These are phyloP conservation scores for Flaveria linearis DNA, from an alignment of 129 eudicot genomes.

Conservation along the genomic window DNA sequence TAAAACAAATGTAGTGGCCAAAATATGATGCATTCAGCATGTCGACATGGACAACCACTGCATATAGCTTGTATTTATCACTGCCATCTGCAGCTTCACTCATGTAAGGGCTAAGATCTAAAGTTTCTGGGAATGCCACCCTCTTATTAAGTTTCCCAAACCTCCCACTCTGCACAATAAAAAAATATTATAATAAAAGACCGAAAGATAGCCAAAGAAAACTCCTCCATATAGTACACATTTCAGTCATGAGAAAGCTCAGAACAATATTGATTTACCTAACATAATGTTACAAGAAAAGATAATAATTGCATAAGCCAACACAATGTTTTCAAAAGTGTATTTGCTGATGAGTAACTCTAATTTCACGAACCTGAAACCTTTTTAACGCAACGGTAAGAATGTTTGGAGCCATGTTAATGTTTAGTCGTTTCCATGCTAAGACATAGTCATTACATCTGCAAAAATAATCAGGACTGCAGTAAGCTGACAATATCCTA, in stretches of 20 bases:
- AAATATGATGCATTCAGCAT: slow-evolving; percentile 94
- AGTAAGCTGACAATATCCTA: slow-evolving; percentile 21
- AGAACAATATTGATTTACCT: background rate
- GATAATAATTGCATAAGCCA: background rate
- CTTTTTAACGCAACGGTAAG: slow-evolving; percentile 93
- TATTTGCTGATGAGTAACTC: slow-evolving; percentile 17
- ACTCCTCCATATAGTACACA: background rate
- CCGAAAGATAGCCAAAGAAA: background rate
- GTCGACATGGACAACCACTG: slow-evolving; percentile 90
- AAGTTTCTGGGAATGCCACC: slow-evolving; percentile 74
- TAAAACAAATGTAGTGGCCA: slow-evolving; percentile 87
- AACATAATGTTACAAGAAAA: slow-evolving; percentile 1
- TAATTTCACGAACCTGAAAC: slow-evolving; percentile 68
- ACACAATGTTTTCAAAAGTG: slow-evolving; percentile 13
- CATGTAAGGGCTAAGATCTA: slow-evolving; percentile 79
- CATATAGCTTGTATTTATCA: slow-evolving; percentile 71
- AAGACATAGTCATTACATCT: slow-evolving; percentile 88
- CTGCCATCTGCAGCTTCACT: slow-evolving; percentile 59
- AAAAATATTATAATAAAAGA: slow-evolving; percentile 8
- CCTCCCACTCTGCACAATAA: slow-evolving; percentile 73
- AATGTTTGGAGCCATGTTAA: slow-evolving; percentile 74
- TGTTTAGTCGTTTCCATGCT: slow-evolving; percentile 83
- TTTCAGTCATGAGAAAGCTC: slow-evolving; percentile 8
- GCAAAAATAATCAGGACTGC: slow-evolving; percentile 37
- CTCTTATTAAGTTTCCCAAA: slow-evolving; percentile 90